A percentile compares a stretch with the other conserved stretches of the same genome.
phyloP scores from a whole-genome alignment of 2,329 filamentous ascomycete genomes.

The Sclerotinia spermophila region DNA sequence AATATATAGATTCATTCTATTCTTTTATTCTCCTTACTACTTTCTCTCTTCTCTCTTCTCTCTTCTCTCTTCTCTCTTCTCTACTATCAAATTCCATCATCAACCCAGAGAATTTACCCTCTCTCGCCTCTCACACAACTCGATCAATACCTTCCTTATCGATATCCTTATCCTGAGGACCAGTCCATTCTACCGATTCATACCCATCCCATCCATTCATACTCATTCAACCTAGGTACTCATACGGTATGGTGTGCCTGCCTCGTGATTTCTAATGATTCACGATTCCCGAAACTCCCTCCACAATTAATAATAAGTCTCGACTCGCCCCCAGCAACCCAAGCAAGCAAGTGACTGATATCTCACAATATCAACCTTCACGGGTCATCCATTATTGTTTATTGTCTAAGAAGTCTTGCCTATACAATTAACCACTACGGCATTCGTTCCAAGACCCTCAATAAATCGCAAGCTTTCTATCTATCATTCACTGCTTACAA shows the following conservation, averaged over 20 bases:
- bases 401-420: neutral
- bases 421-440: neutral
- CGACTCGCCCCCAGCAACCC: conserved; percentile 6
- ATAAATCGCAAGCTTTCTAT: conserved; percentile 7
- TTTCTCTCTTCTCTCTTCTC: neutral
- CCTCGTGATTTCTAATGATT: conserved; percentile 7
- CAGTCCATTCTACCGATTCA: neutral
- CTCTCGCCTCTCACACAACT: neutral
- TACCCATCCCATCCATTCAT: no score
- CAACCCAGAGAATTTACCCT: neutral
- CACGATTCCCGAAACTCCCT: conserved; percentile 3
- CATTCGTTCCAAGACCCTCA: neutral
- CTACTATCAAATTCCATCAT: neutral
- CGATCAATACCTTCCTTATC: neutral
- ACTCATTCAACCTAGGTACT: neutral
- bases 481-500: neutral
- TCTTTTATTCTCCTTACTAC: neutral
- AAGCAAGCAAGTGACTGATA: conserved; percentile 15
- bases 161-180: conserved; percentile 3
- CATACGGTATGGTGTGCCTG: neutral
- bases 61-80: neutral
- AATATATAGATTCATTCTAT: neutral
- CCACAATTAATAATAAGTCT: neutral
- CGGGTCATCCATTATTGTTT: neutral
- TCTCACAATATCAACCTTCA: conserved; percentile 14